Percentiles rank a stretch among this genome's conserved stretches.
Evolutionary conservation across 805 yeast species (phyloP).

Genomic region (Saccharomycopsis microspora): DNA sequence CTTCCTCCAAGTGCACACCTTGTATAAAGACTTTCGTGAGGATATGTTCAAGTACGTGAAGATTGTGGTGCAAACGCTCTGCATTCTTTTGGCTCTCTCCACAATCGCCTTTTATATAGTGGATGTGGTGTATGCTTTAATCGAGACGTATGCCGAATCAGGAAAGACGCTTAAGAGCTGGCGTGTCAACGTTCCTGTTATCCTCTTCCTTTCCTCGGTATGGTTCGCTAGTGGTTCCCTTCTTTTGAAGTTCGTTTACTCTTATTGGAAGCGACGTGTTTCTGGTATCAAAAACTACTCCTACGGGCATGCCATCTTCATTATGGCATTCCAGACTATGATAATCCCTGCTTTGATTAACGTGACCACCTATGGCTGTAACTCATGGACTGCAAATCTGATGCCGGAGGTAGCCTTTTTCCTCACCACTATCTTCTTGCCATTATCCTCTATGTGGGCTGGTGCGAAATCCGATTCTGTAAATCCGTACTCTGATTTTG

Average conservation of each 20-base stretch:
- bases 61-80: slow-evolving; percentile 24
- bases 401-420: slow-evolving; percentile 44
- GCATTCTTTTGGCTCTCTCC: slow-evolving; percentile 37
- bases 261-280: slow-evolving; percentile 60
- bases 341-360: slow-evolving; percentile 64
- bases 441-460: slow-evolving; percentile 87
- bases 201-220: slow-evolving; percentile 61
- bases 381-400: slow-evolving; percentile 25
- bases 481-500: slow-evolving; percentile 28
- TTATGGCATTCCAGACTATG: slow-evolving; percentile 77
- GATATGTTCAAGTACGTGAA: not conserved
- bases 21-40: slow-evolving; percentile 43
- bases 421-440: slow-evolving; percentile 61
- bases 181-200: slow-evolving; percentile 41
- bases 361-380: slow-evolving; percentile 34
- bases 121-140: slow-evolving; percentile 34
- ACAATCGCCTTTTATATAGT: slow-evolving; percentile 50
- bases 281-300: slow-evolving; percentile 79
- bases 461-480: slow-evolving; percentile 42
- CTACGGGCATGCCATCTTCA: slow-evolving; percentile 65
- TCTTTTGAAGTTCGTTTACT: slow-evolving; percentile 50
- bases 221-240: slow-evolving; percentile 51
- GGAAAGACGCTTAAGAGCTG: slow-evolving; percentile 23
- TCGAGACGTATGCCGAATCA: slow-evolving; percentile 22
- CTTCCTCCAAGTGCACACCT: slow-evolving; percentile 58